Base-by-base conservation (phyloP, 768 basidiomycete genomes). In the Mrakia gelida region DNA sequence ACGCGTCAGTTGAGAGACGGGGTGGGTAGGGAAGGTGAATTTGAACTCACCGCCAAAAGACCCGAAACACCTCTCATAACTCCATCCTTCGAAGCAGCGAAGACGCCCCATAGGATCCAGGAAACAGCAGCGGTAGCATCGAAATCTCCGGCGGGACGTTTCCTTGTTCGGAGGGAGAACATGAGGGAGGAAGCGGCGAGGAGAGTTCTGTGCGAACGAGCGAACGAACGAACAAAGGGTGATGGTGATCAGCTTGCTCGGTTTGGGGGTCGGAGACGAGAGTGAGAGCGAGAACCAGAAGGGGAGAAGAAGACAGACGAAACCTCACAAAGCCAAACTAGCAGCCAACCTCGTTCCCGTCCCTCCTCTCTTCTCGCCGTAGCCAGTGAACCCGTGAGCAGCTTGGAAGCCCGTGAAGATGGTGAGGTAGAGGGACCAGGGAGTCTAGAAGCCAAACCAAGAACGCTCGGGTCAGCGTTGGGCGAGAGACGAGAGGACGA, bases 81-180 rank as follows among this genome's bases (percentile, higher is more conserved):
- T 2, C 49, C 49, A 52, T 52, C 49, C 49, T 7, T 52, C 49
- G 49, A 52, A 52, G 49, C 49, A 52, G 49, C 15, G 18, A 67
- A 67, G 18, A 67, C 32, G 10, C 32, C 65, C 65, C 65, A 67
- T 16, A 67, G 65, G 65, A 67, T 67, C 65, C 65, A 67, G 13
- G 65, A 9, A 8, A 5, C 11, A 38, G 38, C 30, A n/a, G 38
- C 30, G 10, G 65, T 30, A 1, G 65, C 65, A 13, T 34, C 30
- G 28, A 38, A 38, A 15, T 67, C 65, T 13, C 65, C 65, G 11
- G 65, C 65, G 65, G 65, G 65, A 18, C 65, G 65, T 21, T 38
- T 30, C 8, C 65, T 28, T 7, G 28, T 67, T 30, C 65, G 65
- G 65, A 67, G 30, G 65, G 65, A 67, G 65, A 67, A 67, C 32